These are phyloP conservation scores for Pleurotus citrinopileatus DNA, from an alignment of 768 basidiomycete genomes.

Conservation along the genomic window DNA sequence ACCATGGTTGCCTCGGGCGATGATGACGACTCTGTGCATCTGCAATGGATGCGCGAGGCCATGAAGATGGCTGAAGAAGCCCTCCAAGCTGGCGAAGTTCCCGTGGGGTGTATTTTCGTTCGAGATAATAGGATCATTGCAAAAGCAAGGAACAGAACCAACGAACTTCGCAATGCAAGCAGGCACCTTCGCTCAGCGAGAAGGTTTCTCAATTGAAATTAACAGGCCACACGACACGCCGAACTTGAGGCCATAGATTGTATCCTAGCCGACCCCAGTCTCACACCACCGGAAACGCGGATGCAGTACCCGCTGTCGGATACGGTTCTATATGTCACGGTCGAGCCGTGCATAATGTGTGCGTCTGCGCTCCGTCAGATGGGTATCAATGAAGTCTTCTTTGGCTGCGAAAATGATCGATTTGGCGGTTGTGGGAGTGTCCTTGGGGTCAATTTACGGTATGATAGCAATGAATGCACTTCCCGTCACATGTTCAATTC, in stretches of 20 bases:
- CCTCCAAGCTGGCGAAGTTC: constrained; percentile 81
- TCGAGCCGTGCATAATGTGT: constrained; percentile 99
- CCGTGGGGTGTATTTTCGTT: constrained; percentile 96
- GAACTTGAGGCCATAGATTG: constrained; percentile 95
- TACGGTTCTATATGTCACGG: constrained; percentile 94
- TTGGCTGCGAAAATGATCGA: constrained; percentile 92
- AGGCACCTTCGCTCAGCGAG: constrained; percentile 6
- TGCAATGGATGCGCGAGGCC: constrained; percentile 81
- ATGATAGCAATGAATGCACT: constrained; percentile 20
- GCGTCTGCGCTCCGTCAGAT: constrained; percentile 92
- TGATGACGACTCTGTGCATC: constrained; percentile 24
- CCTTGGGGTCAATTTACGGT: constrained; percentile 80
- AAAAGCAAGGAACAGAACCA: constrained; percentile 88
- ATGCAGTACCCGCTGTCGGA: constrained; percentile 61
- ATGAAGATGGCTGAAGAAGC: constrained; percentile 91
- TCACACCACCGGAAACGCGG: constrained; percentile 47
- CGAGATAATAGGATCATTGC: constrained; percentile 77
- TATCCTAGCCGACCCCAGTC: constrained; percentile 62
- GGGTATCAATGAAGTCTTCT: constrained; percentile 87
- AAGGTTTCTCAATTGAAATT: constrained; percentile 7
- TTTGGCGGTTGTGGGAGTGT: constrained; percentile 98
- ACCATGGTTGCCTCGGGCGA: not conserved
- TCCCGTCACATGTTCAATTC: not conserved
- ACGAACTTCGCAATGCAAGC: constrained; percentile 86
- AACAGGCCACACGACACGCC: constrained; percentile 92